phyloP scores from a whole-genome alignment of 257 asterid genomes.

The Buddleja alternifolia region DNA sequence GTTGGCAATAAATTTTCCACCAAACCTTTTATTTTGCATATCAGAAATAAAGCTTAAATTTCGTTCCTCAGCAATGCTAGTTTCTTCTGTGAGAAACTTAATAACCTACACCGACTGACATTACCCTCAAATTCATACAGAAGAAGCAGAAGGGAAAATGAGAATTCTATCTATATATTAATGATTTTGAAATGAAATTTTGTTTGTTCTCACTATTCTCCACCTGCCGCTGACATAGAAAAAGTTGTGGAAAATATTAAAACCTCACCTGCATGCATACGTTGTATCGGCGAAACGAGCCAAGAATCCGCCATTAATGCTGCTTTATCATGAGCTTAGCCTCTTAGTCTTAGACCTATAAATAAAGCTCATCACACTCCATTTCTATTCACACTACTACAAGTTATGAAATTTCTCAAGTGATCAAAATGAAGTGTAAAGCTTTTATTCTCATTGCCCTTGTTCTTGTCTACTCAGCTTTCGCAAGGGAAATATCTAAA shows the following conservation, averaged over 20 bases:
- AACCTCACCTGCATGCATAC: constrained; percentile 23
- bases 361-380: constrained; percentile 5
- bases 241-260: constrained; percentile 21
- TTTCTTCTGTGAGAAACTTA: no score
- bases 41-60: no score
- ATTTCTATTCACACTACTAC: background rate
- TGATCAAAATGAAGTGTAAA: constrained; percentile 33
- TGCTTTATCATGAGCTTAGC: constrained; percentile 18
- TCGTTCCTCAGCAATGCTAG: no score
- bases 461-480: constrained; percentile 30
- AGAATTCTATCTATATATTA: background rate
- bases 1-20: no score
- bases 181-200: constrained; percentile 3
- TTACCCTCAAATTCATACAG: no score
- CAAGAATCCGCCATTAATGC: constrained; percentile 28
- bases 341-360: constrained; percentile 26
- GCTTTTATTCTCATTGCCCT: constrained; percentile 32
- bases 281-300: constrained; percentile 21
- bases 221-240: constrained; percentile 31
- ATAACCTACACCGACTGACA: no score
- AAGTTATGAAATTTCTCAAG: background rate
- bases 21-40: no score
- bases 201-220: background rate
- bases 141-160: no score
- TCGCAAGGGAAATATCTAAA: constrained; percentile 24